Evolutionary conservation across 352 stramenopile genomes (phyloP).

Genomic region (Pythium oligandrum): DNA sequence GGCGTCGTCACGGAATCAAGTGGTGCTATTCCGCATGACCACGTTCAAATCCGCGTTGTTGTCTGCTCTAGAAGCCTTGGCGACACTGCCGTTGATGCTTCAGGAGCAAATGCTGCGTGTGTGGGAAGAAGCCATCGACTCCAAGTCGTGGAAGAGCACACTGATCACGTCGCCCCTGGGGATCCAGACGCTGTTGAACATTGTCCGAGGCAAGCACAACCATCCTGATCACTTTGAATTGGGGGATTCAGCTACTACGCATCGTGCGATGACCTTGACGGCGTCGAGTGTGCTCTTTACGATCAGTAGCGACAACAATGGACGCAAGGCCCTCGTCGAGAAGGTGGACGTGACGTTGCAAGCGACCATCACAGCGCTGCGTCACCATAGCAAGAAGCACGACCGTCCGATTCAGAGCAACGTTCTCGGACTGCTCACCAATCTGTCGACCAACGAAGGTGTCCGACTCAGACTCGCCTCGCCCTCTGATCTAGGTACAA

Average conservation of each 20-base stretch:
- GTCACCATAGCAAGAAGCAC: no score
- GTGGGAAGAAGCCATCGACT: constrained; percentile 43
- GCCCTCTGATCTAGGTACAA: neutral
- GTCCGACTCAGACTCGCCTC: constrained; percentile 17
- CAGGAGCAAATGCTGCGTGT: constrained; percentile 32
- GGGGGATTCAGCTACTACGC: no score
- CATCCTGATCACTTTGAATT: neutral
- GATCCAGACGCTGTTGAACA: no score
- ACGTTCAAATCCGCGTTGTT: constrained; percentile 19
- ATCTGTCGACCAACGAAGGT: constrained; percentile 38
- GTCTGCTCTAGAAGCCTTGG: neutral
- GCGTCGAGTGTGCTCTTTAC: constrained; percentile 51
- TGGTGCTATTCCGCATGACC: constrained; percentile 38
- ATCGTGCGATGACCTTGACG: constrained; percentile 4
- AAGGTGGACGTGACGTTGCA: no score
- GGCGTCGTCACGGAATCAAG: constrained; percentile 47
- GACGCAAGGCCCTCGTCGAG: constrained; percentile 19
- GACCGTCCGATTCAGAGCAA: constrained; percentile 16
- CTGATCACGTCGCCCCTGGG: constrained; percentile 8
- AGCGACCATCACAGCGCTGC: no score
- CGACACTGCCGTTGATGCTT: constrained; percentile 9
- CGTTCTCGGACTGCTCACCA: constrained; percentile 49
- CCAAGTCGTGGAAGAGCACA: constrained; percentile 51
- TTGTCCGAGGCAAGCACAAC: neutral
- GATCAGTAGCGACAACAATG: constrained; percentile 33